Percentiles rank a stretch among this genome's conserved stretches.
Evolutionary conservation across 306 rosid genomes (phyloP).

Genomic region (Rosa multiflora): DNA sequence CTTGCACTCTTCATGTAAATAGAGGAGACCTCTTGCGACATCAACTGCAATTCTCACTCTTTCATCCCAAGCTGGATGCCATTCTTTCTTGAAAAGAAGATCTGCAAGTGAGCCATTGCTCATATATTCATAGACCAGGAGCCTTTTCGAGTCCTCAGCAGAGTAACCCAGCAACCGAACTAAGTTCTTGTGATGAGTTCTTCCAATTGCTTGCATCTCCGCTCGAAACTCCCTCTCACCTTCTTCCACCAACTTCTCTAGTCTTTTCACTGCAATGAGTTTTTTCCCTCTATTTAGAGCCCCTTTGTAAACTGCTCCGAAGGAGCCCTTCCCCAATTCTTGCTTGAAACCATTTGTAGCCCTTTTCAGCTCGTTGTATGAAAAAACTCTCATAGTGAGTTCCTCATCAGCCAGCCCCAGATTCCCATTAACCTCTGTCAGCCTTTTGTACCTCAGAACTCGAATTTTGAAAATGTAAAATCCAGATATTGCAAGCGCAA

Average conservation of each 20-base stretch:
- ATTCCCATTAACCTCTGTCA: background rate
- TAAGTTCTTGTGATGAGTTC: conserved; percentile 34
- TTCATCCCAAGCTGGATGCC: conserved; percentile 15
- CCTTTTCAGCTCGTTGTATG: conserved; percentile 19
- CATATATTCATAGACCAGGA: conserved; percentile 28
- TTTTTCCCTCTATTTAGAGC: background rate
- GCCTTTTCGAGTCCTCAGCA: conserved; percentile 14
- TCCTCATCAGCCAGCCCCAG: conserved; percentile 1
- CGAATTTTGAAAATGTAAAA: background rate
- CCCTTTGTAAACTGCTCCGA: conserved; percentile 31
- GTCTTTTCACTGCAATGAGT: conserved; percentile 19
- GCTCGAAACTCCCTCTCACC: conserved; percentile 27
- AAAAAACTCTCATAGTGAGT: background rate
- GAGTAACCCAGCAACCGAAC: conserved; percentile 23
- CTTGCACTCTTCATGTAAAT: conserved; percentile 32
- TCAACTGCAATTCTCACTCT: conserved; percentile 13
- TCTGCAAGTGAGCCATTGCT: conserved; percentile 31
- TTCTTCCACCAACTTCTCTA: conserved; percentile 12
- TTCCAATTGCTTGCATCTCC: conserved; percentile 23
- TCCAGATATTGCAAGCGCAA: conserved; percentile 2
- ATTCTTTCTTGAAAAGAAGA: conserved; percentile 7
- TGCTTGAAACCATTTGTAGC: conserved; percentile 28
- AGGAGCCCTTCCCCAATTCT: conserved; percentile 26
- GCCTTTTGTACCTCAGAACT: background rate
- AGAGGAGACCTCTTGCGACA: conserved; percentile 28